Evolutionary conservation across 2,329 filamentous ascomycete genomes (phyloP), one percentile per base, ranked within the genome.

Genomic region (Paecilomyces formosus): DNA sequence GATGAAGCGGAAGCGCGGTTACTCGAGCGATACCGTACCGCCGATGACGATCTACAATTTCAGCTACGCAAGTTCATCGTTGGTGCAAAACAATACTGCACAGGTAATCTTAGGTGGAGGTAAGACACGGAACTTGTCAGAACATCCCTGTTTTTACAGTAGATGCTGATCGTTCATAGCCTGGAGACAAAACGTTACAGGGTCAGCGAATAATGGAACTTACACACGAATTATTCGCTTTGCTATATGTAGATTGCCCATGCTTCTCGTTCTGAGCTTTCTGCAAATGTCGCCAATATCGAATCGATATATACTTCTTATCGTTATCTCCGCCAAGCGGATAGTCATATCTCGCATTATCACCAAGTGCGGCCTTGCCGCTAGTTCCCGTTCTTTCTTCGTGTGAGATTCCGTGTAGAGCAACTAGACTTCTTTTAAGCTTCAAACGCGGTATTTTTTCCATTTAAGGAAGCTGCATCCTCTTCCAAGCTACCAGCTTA

Each of bases 71-170:
- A 21, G 3, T 56, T 51, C 18, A 49, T 56, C 12, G 35, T 28
- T 28, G 55, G 55, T 4, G 55, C 35, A 7, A 56, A 56, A 11
- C 50, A 56, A 21, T 56, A 56, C 39, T 51, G 55, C 12, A 56
- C 39, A 30, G 55, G 55, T n/a, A 56, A 56, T 22, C 55, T 56
- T n/a, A 51, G 4, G 12, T 56, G 39, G 55, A 56, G 55, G 39
- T 51, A 56, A 21, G 54, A 55, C 30, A 3, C n/a, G n/a, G 35
- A 39, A 26, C 3, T 6, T 6, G 24, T 26, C 24, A 3, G 2
- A 26, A 6, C 24, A 6, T 1, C n/a, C n/a, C 24, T 26, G 2
- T 26, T 6, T 26, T 26, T 26, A 6, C 2, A 26, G 24, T 26
- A 26, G 6, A 26, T 26, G 24, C 24, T 26, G 24, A 26, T 26